phyloP scores from a whole-genome alignment of 768 basidiomycete genomes.

The Mycena venus region DNA sequence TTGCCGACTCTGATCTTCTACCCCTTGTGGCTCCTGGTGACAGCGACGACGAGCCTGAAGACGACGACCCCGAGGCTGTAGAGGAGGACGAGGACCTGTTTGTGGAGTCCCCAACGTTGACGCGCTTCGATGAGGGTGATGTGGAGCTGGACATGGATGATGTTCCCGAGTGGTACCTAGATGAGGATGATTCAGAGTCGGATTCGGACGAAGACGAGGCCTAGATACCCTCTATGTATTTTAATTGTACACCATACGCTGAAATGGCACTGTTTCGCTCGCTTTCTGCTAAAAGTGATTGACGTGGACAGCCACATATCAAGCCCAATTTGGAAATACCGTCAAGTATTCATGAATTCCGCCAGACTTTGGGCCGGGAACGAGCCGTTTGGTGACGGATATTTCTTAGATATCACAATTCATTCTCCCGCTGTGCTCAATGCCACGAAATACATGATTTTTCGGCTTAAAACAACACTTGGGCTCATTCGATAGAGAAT shows the following conservation, averaged over 20 bases:
- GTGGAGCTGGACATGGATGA: constrained; percentile 5
- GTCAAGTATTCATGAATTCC: background rate
- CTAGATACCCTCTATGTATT: background rate
- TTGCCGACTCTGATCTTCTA: background rate
- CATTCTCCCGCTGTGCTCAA: background rate
- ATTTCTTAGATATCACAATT: background rate
- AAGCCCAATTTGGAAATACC: background rate
- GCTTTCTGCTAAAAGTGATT: background rate
- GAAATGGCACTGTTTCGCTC: no score
- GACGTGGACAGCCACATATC: background rate
- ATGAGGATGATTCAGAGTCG: background rate
- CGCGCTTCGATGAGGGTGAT: background rate
- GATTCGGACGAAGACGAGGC: background rate
- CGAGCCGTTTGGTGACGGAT: background rate
- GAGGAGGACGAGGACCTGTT: no score
- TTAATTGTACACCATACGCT: no score
- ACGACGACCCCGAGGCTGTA: no score
- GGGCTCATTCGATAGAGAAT: no score
- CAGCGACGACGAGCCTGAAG: no score
- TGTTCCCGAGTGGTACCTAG: background rate
- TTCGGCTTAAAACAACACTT: no score
- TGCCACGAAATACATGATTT: background rate
- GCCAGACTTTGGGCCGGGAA: background rate
- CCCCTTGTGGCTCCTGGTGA: background rate
- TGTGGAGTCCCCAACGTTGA: background rate